Percentiles rank a stretch among this genome's conserved stretches.
Conservation (phyloP, 352 stramenopile species). For the Albugo laibachii region DNA sequence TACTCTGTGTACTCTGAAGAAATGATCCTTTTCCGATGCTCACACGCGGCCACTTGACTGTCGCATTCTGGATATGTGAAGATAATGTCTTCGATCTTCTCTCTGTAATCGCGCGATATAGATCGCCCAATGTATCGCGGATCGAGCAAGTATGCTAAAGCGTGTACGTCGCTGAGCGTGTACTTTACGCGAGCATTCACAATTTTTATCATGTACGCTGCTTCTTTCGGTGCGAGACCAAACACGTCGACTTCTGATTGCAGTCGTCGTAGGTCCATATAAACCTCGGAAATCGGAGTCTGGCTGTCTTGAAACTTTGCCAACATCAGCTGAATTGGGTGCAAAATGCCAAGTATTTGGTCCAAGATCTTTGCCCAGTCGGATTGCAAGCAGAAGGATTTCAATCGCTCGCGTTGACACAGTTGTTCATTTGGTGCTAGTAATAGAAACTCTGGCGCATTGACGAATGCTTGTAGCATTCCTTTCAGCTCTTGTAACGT, state of each 20-base stretch:
- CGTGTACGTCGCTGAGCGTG: constrained; percentile 52
- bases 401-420: constrained; percentile 31
- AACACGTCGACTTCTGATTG: constrained; percentile 66
- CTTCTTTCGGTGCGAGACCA: constrained; percentile 33
- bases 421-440: constrained; percentile 26
- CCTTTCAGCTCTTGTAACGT: constrained; percentile 46
- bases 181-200: constrained; percentile 58
- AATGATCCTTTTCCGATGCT: constrained; percentile 50
- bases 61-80: constrained; percentile 64
- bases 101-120: constrained; percentile 60
- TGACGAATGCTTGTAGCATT: constrained; percentile 43
- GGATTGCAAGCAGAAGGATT: constrained; percentile 42
- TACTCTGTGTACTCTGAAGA: constrained; percentile 58
- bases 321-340: constrained; percentile 53
- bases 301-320: constrained; percentile 76
- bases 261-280: constrained; percentile 63
- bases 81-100: constrained; percentile 69
- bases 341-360: constrained; percentile 59
- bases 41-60: constrained; percentile 32
- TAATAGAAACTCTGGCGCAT: constrained; percentile 32
- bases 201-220: constrained; percentile 71
- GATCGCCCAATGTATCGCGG: constrained; percentile 67
- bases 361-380: constrained; percentile 71
- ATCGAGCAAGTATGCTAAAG: constrained; percentile 49
- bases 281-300: constrained; percentile 57